A percentile compares a stretch with the other conserved stretches of the same genome.
These are phyloP conservation scores for Triticum turgidum DNA, from an alignment of 176 grass and related monocot species.

Conservation along the genomic window DNA sequence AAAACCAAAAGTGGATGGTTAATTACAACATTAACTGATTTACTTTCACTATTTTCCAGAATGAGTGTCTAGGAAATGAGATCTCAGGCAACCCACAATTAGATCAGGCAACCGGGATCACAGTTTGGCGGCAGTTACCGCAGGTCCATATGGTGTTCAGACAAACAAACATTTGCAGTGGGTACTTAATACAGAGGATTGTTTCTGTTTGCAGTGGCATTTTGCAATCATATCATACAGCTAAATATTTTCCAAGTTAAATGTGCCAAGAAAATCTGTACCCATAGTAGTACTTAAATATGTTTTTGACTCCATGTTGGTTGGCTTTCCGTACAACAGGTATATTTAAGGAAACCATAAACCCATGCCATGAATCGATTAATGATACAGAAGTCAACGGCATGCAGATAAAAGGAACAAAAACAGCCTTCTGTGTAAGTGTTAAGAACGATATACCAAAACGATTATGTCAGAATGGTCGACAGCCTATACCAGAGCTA, in stretches of 20 bases:
- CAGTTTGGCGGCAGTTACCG: neutral
- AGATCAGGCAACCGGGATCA: neutral
- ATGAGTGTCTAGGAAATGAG: neutral
- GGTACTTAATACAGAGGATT: neutral
- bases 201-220: neutral
- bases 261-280: neutral
- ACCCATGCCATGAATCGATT: neutral
- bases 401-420: neutral
- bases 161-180: neutral
- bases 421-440: neutral
- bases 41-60: neutral
- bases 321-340: neutral
- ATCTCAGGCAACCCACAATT: neutral
- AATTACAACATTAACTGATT: neutral
- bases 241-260: neutral
- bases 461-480: neutral
- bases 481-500: neutral
- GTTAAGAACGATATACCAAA: neutral
- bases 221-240: neutral
- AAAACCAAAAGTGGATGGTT: no score
- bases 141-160: neutral
- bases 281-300: neutral
- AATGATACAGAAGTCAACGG: neutral
- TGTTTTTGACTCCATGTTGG: neutral
- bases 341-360: neutral